Evolutionary conservation across 805 yeast species (phyloP).

Genomic region (Groenewaldozyma tartarivorans): DNA sequence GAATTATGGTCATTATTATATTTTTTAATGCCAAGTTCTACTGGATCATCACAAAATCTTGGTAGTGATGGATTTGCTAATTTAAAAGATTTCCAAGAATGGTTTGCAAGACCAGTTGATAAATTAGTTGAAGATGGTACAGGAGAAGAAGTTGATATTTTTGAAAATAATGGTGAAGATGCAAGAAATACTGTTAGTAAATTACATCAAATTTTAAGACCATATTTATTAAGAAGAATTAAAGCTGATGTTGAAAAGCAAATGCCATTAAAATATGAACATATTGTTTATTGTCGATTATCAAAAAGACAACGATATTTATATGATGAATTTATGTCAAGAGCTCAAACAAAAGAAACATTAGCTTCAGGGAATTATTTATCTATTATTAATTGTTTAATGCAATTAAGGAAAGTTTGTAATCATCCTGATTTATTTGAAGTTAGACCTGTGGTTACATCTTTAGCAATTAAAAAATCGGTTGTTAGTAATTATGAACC

Average conservation of each 20-base stretch:
- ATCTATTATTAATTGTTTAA: slow-evolving; percentile 90
- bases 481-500: slow-evolving; percentile 43
- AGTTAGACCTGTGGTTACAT: slow-evolving; percentile 87
- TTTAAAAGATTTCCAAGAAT: slow-evolving; percentile 88
- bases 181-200: slow-evolving; percentile 78
- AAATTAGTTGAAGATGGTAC: slow-evolving; percentile 59
- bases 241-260: slow-evolving; percentile 97
- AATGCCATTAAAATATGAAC: slow-evolving; percentile 98
- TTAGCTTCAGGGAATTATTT: slow-evolving; percentile 88
- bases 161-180: slow-evolving; percentile 34
- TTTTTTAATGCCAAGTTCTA: slow-evolving; percentile 89
- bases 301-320: slow-evolving; percentile 86
- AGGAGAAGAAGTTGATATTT: slow-evolving; percentile 38
- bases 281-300: slow-evolving; percentile 80
- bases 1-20: slow-evolving; percentile 94
- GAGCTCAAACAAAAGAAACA: slow-evolving; percentile 92
- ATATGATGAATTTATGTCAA: slow-evolving; percentile 94
- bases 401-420: slow-evolving; percentile 95
- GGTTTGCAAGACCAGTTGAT: slow-evolving; percentile 98
- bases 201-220: slow-evolving; percentile 87
- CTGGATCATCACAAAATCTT: slow-evolving; percentile 27
- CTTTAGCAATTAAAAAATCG: slow-evolving; percentile 64
- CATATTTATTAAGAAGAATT: slow-evolving; percentile 80
- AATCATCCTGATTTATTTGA: slow-evolving; percentile 95
- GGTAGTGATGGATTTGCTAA: slow-evolving; percentile 82